Conservation (phyloP, 2,329 filamentous ascomycete genomes). For the Colletotrichum tropicale region DNA sequence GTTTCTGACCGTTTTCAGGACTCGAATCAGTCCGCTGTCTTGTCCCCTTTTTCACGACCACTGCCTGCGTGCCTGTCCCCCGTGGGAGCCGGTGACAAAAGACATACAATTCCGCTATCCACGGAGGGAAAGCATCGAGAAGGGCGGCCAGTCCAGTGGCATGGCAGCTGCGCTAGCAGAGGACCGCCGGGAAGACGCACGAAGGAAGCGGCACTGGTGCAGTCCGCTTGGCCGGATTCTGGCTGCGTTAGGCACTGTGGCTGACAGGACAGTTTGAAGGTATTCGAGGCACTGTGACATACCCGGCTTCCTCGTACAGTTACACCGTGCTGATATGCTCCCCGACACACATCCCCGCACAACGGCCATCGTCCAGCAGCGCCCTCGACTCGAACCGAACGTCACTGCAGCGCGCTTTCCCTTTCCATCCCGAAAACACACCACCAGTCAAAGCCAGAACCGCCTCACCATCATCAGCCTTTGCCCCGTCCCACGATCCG, state of each 20-base stretch:
- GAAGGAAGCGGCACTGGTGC: slow-evolving; percentile 1
- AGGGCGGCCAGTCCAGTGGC: background rate
- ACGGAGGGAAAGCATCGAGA: background rate
- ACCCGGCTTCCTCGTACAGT: accelerated
- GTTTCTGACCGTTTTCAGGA: background rate
- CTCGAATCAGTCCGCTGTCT: background rate
- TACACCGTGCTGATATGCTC: background rate
- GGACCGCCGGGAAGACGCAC: background rate
- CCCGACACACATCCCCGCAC: background rate
- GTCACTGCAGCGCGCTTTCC: background rate
- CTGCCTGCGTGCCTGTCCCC: background rate
- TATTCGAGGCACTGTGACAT: background rate
- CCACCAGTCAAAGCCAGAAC: slow-evolving; percentile 1
- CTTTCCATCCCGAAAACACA: slow-evolving; percentile 3
- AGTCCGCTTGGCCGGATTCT: slow-evolving; percentile 1
- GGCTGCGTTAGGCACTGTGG: background rate
- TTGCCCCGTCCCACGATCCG: background rate
- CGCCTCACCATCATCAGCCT: background rate
- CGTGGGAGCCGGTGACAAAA: background rate
- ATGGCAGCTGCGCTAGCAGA: background rate
- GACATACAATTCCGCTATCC: background rate
- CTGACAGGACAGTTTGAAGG: background rate
- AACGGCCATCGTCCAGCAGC: background rate
- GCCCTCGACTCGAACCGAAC: background rate
- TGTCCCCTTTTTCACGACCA: background rate